Percentiles rank a stretch among this genome's conserved stretches.
Conservation (phyloP, 148 eudicot species). For the Chenopodium suecicum region DNA sequence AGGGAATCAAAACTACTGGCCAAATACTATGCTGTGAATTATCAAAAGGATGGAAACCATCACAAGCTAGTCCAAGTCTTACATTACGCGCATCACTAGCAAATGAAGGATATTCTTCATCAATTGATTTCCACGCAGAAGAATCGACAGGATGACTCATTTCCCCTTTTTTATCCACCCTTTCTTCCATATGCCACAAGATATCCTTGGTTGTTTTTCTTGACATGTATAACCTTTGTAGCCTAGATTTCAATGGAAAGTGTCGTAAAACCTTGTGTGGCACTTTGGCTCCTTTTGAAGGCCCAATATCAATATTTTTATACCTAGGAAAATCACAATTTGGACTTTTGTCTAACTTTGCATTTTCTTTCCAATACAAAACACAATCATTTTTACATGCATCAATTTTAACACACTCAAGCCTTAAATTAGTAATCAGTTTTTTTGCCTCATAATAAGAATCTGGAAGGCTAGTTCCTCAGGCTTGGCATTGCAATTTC, state of each 20-base stretch:
- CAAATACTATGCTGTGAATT: slow-evolving; percentile 25
- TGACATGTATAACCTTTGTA: too few species aligned
- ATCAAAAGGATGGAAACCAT: slow-evolving; percentile 30
- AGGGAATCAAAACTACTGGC: background rate
- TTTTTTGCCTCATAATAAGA: slow-evolving; percentile 27
- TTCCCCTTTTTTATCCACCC: slow-evolving; percentile 4
- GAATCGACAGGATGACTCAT: slow-evolving; percentile 31
- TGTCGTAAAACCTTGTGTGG: too few species aligned
- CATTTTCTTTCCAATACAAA: slow-evolving; percentile 24
- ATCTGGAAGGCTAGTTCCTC: slow-evolving; percentile 10
- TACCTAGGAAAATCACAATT: too few species aligned
- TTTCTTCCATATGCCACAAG: slow-evolving; percentile 21
- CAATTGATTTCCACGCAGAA: slow-evolving; percentile 23
- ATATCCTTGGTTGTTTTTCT: too few species aligned
- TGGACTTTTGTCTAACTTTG: background rate
- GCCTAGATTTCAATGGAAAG: too few species aligned
- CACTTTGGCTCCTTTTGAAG: too few species aligned
- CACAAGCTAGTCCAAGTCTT: slow-evolving; percentile 31
- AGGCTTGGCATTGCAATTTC: slow-evolving; percentile 7
- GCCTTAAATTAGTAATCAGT: slow-evolving; percentile 17
- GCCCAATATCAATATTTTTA: too few species aligned
- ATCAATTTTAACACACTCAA: slow-evolving; percentile 26
- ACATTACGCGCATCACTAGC: slow-evolving; percentile 31
- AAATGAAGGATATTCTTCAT: slow-evolving; percentile 12
- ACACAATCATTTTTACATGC: slow-evolving; percentile 8